Evolutionary conservation across 2,329 filamentous ascomycete species (phyloP).

Genomic region (Lithohypha guttulata): DNA sequence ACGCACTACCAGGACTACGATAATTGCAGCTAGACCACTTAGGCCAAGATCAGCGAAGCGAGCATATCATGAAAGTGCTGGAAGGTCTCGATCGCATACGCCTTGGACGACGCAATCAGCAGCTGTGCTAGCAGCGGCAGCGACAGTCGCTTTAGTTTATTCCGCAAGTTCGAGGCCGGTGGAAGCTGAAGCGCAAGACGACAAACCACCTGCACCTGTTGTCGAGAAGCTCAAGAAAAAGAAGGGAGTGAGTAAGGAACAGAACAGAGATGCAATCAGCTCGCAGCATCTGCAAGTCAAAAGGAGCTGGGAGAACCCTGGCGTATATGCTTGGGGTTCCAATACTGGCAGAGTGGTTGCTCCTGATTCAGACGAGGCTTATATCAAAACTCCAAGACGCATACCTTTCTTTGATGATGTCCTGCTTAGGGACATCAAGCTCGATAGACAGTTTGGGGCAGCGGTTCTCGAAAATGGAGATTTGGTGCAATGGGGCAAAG

Average conservation of each 20-base stretch:
- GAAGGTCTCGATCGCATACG: slow-evolving; percentile 12
- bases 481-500: slow-evolving; percentile 81
- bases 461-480: slow-evolving; percentile 83
- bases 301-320: slow-evolving; percentile 68
- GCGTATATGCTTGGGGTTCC: slow-evolving; percentile 87
- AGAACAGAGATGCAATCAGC: slow-evolving; percentile 64
- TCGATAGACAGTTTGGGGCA: slow-evolving; percentile 70
- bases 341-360: slow-evolving; percentile 79
- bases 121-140: slow-evolving; percentile 31
- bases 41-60: not conserved
- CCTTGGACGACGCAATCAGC: slow-evolving; percentile 22
- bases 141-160: slow-evolving; percentile 32
- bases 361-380: slow-evolving; percentile 63
- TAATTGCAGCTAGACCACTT: not conserved
- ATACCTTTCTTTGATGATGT: slow-evolving; percentile 75
- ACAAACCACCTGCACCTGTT: slow-evolving; percentile 42
- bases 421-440: slow-evolving; percentile 74
- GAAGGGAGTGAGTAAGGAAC: slow-evolving; percentile 49
- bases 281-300: slow-evolving; percentile 82
- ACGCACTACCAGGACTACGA: not conserved
- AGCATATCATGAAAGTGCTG: slow-evolving; percentile 4
- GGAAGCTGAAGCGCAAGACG: slow-evolving; percentile 38
- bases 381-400: slow-evolving; percentile 69
- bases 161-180: slow-evolving; percentile 26
- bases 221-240: slow-evolving; percentile 58